Evolutionary conservation across 2,329 filamentous ascomycete genomes (phyloP).

Genomic region (Knufia fluminis): DNA sequence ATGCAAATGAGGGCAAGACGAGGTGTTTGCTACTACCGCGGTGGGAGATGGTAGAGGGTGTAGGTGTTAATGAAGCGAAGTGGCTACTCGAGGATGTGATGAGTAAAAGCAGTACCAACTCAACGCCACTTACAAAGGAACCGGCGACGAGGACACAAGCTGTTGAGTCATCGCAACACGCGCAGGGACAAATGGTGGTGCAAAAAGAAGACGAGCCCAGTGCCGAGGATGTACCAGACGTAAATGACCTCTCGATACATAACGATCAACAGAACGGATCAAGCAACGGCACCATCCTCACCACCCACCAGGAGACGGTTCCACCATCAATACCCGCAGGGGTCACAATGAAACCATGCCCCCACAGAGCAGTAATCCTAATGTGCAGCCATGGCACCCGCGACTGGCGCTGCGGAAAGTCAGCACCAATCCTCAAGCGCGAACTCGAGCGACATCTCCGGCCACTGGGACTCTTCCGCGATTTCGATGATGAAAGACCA

Average conservation of each 20-base stretch:
- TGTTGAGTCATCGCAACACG: background rate
- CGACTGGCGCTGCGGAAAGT: slow-evolving; percentile 85
- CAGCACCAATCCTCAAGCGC: slow-evolving; percentile 74
- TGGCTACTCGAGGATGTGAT: slow-evolving; percentile 18
- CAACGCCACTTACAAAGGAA: background rate
- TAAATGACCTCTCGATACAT: slow-evolving; percentile 1
- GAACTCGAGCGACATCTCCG: slow-evolving; percentile 86
- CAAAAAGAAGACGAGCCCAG: slow-evolving; percentile 4
- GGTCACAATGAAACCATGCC: slow-evolving; percentile 48
- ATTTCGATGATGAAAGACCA: slow-evolving; percentile 77
- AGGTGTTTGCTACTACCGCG: slow-evolving; percentile 18
- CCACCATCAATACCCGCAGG: slow-evolving; percentile 6
- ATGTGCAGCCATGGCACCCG: slow-evolving; percentile 83
- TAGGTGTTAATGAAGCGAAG: slow-evolving; percentile 16
- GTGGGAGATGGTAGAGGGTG: slow-evolving; percentile 21
- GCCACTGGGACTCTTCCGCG: slow-evolving; percentile 72
- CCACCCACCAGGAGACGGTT: background rate
- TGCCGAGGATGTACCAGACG: background rate
- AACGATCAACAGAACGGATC: background rate
- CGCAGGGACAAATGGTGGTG: background rate
- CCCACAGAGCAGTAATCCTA: slow-evolving; percentile 73
- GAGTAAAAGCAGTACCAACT: slow-evolving; percentile 13
- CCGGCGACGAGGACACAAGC: background rate
- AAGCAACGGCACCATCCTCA: background rate
- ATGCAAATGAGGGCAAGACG: slow-evolving; percentile 14